These are phyloP conservation scores for Diaporthe citri DNA, from an alignment of 2,329 filamentous ascomycete species.

Conservation along the genomic window DNA sequence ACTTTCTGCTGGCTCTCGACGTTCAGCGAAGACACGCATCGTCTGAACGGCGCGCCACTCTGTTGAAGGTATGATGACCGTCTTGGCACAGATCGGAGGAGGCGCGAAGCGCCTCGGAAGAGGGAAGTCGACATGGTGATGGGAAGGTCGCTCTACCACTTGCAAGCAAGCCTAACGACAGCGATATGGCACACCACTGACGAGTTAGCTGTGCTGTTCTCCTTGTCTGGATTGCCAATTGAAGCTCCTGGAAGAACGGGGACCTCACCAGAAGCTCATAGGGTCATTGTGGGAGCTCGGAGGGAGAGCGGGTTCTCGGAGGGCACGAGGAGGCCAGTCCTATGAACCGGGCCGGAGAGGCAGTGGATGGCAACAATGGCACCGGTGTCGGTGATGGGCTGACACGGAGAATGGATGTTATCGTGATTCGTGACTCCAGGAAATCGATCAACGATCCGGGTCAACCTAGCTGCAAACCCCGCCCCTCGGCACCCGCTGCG, in stretches of 20 bases:
- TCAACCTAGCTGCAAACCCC: slow-evolving; percentile 9
- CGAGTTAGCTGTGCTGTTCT: slow-evolving; percentile 30
- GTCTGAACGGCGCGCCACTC: slow-evolving; percentile 46
- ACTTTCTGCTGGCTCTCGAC: slow-evolving; percentile 73
- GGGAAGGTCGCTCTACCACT: slow-evolving; percentile 20
- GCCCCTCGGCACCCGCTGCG: slow-evolving; percentile 29
- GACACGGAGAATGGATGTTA: slow-evolving; percentile 37
- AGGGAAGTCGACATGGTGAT: slow-evolving; percentile 60
- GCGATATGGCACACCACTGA: slow-evolving; percentile 19
- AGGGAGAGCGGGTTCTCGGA: slow-evolving; percentile 17
- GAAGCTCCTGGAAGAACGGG: slow-evolving; percentile 33
- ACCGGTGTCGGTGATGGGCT: slow-evolving; percentile 40
- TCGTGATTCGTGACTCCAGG: slow-evolving; percentile 37
- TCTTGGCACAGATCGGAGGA: slow-evolving; percentile 56
- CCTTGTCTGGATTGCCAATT: slow-evolving; percentile 34
- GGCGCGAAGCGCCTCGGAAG: slow-evolving; percentile 63
- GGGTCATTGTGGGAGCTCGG: slow-evolving; percentile 36
- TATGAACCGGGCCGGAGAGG: slow-evolving; percentile 30
- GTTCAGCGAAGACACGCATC: slow-evolving; percentile 60
- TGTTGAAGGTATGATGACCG: slow-evolving; percentile 49
- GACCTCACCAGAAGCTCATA: slow-evolving; percentile 39
- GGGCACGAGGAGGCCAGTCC: not conserved
- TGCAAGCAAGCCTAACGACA: slow-evolving; percentile 32
- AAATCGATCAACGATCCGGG: slow-evolving; percentile 24
- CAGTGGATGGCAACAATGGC: slow-evolving; percentile 14